Conservation (phyloP, 441 rosid species). For the Bruguiera hainesii region DNA sequence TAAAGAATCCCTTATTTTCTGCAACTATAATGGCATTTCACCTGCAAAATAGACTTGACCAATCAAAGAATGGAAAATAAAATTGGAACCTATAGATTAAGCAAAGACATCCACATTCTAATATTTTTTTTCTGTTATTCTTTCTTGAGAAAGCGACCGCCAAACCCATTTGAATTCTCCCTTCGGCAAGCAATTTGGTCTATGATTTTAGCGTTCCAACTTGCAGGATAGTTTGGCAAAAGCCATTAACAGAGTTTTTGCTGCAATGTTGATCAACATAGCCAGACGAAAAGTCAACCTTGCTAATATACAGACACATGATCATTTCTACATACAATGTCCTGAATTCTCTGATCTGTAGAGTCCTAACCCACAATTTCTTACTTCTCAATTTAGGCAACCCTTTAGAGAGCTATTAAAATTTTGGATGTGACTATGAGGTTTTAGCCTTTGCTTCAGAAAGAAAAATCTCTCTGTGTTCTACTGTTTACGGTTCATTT, state of each 20-base stretch:
- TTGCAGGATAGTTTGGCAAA: constrained; percentile 41
- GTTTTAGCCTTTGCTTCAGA: constrained; percentile 35
- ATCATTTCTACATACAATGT: neutral
- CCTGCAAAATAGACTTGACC: constrained; percentile 19
- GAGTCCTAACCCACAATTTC: constrained; percentile 1
- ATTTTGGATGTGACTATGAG: constrained; percentile 14
- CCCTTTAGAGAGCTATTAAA: constrained; percentile 5
- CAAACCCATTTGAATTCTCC: constrained; percentile 23
- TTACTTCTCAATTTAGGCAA: constrained; percentile 19
- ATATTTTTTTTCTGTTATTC: neutral
- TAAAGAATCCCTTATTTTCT: neutral
- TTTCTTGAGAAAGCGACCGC: constrained; percentile 18
- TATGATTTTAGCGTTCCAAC: constrained; percentile 24
- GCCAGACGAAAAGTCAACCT: constrained; percentile 40
- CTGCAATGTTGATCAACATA: constrained; percentile 30
- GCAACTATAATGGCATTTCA: constrained; percentile 23
- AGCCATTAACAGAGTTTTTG: constrained; percentile 28
- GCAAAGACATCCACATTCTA: neutral
- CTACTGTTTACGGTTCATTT: constrained; percentile 12
- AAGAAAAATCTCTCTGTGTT: constrained; percentile 20
- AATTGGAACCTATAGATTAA: too few species aligned
- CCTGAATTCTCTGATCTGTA: constrained; percentile 19
- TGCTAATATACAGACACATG: neutral
- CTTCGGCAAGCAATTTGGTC: constrained; percentile 24
- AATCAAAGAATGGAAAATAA: neutral